These are phyloP conservation scores for Mycena venus DNA, from an alignment of 768 basidiomycete species.

Conservation along the genomic window DNA sequence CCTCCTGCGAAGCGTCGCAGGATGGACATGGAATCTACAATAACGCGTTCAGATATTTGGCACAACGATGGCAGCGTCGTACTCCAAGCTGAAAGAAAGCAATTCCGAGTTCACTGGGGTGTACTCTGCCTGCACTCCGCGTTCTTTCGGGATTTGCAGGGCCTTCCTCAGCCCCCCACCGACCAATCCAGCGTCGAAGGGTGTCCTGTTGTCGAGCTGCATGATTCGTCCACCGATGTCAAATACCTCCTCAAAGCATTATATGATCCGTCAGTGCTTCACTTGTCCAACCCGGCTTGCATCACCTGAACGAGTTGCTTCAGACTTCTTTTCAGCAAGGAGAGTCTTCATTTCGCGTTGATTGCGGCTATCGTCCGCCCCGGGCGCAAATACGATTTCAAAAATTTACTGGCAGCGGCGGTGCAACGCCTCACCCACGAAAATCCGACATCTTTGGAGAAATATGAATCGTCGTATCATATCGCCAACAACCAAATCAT, in stretches of 20 bases:
- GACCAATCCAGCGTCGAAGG: neutral
- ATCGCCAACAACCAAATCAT: neutral
- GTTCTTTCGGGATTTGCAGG: neutral
- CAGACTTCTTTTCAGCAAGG: neutral
- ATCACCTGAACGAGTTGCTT: neutral
- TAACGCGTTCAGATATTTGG: neutral
- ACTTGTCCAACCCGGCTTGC: no score
- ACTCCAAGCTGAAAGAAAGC: neutral
- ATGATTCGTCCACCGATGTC: neutral
- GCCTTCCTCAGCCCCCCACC: neutral
- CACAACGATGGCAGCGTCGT: neutral
- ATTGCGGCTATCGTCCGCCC: neutral
- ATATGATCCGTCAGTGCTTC: neutral
- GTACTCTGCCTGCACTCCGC: neutral
- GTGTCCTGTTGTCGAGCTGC: neutral
- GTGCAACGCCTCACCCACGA: neutral
- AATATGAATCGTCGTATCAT: neutral
- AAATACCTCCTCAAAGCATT: neutral
- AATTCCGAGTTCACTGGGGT: neutral
- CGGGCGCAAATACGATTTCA: neutral
- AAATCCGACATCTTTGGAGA: neutral
- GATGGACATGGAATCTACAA: no score
- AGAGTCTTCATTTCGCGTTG: neutral
- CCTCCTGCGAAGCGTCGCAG: no score
- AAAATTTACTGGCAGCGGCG: neutral